A percentile compares a stretch with the other conserved stretches of the same genome.
phyloP scores from a whole-genome alignment of 2,329 filamentous ascomycete genomes.

The Calonectria naviculata region DNA sequence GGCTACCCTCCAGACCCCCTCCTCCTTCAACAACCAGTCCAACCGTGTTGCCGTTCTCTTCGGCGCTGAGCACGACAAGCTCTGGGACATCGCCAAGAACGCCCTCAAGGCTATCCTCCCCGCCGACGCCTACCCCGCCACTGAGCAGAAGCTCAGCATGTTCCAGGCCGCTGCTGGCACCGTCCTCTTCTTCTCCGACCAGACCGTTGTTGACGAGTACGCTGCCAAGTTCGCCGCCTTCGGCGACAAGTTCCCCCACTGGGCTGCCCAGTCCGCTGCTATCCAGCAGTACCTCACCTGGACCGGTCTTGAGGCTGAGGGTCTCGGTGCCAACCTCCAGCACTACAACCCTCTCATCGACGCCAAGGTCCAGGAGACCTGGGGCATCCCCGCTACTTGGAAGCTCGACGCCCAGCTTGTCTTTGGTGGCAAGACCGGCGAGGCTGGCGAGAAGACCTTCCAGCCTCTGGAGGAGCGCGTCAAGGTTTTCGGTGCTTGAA shows the following conservation, averaged over 20 bases:
- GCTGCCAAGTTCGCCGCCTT: constrained; percentile 78
- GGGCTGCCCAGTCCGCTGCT: constrained; percentile 80
- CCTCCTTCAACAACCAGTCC: constrained; percentile 90
- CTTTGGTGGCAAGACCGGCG: constrained; percentile 74
- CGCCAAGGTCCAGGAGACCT: constrained; percentile 73
- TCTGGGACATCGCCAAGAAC: constrained; percentile 81
- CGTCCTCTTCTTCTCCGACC: constrained; percentile 90
- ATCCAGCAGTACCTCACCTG: constrained; percentile 85
- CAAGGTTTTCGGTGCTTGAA: constrained; percentile 70
- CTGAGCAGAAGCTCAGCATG: constrained; percentile 53
- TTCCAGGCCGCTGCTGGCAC: constrained; percentile 83
- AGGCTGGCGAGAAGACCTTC: constrained; percentile 72
- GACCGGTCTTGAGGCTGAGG: constrained; percentile 85
- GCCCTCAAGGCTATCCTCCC: constrained; percentile 67
- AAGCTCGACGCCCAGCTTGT: constrained; percentile 85
- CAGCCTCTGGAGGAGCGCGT: constrained; percentile 73
- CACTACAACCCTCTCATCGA: constrained; percentile 94
- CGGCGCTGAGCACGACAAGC: constrained; percentile 84
- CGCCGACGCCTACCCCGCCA: constrained; percentile 69
- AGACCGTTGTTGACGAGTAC: constrained; percentile 71
- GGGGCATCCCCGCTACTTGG: constrained; percentile 79
- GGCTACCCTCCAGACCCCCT: constrained; percentile 77
- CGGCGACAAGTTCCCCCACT: constrained; percentile 82
- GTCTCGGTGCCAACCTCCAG: constrained; percentile 89
- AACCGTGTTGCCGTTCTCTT: constrained; percentile 83